These are phyloP conservation scores for Gyromitra esculenta DNA, from an alignment of 2,329 filamentous ascomycete genomes.

Conservation along the genomic window DNA sequence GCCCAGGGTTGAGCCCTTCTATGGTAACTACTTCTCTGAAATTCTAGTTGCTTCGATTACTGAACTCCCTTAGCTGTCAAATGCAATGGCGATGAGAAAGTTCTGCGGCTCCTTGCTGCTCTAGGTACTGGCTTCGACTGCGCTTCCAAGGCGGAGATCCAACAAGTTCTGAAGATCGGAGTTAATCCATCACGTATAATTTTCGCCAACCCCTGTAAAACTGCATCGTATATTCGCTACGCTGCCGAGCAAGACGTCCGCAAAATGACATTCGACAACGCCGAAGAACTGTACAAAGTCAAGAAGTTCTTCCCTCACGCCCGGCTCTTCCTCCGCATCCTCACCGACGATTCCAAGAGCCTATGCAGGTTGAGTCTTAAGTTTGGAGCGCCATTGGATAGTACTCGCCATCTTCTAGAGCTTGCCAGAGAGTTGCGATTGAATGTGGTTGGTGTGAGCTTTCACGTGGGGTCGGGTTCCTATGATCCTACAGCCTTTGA, in stretches of 20 bases:
- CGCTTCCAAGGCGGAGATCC: slow-evolving; percentile 96
- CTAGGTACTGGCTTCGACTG: slow-evolving; percentile 97
- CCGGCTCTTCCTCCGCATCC: slow-evolving; percentile 91
- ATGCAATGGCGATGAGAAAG: slow-evolving; percentile 93
- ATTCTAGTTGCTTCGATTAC: slow-evolving; percentile 9
- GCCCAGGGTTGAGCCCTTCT: slow-evolving; percentile 92
- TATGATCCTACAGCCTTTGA: slow-evolving; percentile 91
- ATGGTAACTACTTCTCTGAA: slow-evolving; percentile 70
- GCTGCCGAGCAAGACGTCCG: slow-evolving; percentile 85
- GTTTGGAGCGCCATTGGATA: slow-evolving; percentile 90
- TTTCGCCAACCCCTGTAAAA: slow-evolving; percentile 99
- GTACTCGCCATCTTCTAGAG: slow-evolving; percentile 77
- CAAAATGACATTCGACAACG: slow-evolving; percentile 99
- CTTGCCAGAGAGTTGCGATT: slow-evolving; percentile 83
- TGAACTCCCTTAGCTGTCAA: slow-evolving; percentile 77
- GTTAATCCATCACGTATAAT: slow-evolving; percentile 91
- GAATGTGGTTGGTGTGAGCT: slow-evolving; percentile 94
- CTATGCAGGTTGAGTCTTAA: slow-evolving; percentile 96
- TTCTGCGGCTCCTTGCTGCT: slow-evolving; percentile 85
- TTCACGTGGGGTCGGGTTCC: slow-evolving; percentile 96
- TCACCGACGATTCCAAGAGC: slow-evolving; percentile 94
- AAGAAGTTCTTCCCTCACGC: slow-evolving; percentile 89
- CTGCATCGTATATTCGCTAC: slow-evolving; percentile 94
- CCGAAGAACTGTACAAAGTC: slow-evolving; percentile 97
- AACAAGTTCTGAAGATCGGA: slow-evolving; percentile 84